These are phyloP conservation scores for Cunninghamia lanceolata DNA, from an alignment of 75 land plant genomes.

Conservation along the genomic window DNA sequence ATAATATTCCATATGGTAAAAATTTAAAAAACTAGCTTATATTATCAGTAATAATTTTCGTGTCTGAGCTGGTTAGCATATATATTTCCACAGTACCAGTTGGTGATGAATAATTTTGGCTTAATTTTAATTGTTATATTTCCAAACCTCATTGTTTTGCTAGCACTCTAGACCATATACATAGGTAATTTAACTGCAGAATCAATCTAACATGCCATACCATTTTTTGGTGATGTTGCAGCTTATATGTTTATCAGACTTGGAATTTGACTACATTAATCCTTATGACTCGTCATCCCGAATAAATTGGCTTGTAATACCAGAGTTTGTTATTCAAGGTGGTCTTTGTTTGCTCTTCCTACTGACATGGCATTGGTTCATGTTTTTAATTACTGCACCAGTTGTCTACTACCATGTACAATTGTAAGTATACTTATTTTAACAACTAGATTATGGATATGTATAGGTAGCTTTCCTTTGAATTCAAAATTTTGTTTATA, in stretches of 20 bases:
- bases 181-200: background rate
- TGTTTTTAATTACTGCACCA: slow-evolving; percentile 54
- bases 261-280: slow-evolving; percentile 79
- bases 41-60: no score
- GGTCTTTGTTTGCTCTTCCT: slow-evolving; percentile 38
- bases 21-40: background rate
- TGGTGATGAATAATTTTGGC: background rate
- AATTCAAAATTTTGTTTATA: background rate
- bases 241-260: slow-evolving; percentile 74
- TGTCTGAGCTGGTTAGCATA: background rate
- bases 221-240: slow-evolving; percentile 21
- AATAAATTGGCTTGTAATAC: slow-evolving; percentile 64
- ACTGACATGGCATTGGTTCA: slow-evolving; percentile 60
- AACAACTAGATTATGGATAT: background rate
- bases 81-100: no score
- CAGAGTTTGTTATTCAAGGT: slow-evolving; percentile 68
- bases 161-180: background rate
- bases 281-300: slow-evolving; percentile 75
- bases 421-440: slow-evolving; percentile 39
- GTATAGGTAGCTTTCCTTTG: background rate
- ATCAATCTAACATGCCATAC: background rate
- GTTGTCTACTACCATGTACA: slow-evolving; percentile 46
- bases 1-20: background rate
- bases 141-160: no score
- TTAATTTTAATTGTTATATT: background rate